Conservation (phyloP, 1,284 basidiomycete species). For the Rhodotorula sp. region DNA sequence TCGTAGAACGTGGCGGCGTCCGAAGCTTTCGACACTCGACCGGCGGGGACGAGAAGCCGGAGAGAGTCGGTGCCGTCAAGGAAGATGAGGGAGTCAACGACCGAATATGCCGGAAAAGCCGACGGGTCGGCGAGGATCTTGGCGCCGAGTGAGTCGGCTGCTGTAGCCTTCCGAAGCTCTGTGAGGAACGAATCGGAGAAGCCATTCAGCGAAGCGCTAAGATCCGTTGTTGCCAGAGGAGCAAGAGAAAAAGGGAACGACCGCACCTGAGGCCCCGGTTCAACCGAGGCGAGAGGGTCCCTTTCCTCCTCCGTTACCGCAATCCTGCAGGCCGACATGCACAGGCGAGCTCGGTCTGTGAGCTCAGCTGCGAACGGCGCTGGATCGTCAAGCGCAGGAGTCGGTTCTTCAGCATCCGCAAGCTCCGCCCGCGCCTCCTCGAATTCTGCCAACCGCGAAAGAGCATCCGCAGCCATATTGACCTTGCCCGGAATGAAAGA, state of each 20-base stretch:
- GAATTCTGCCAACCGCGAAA: slow-evolving; percentile 19
- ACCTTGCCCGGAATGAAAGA: slow-evolving; percentile 14
- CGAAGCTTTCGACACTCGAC: slow-evolving; percentile 22
- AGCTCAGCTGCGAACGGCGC: neutral
- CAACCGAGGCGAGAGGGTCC: too few relatives aligned
- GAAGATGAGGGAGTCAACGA: slow-evolving; percentile 44
- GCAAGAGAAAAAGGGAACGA: neutral
- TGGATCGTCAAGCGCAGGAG: neutral
- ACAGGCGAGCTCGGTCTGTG: neutral
- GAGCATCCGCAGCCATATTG: slow-evolving; percentile 12
- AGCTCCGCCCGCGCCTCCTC: neutral
- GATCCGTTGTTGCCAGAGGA: neutral
- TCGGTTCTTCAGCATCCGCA: neutral
- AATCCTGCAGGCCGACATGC: too few relatives aligned
- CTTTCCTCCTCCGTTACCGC: too few relatives aligned
- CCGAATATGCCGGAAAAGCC: slow-evolving; percentile 44
- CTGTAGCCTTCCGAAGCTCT: slow-evolving; percentile 28
- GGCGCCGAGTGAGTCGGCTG: slow-evolving; percentile 40
- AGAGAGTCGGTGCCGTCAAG: slow-evolving; percentile 27
- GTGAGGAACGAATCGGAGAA: neutral
- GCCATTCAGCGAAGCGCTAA: neutral
- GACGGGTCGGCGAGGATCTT: slow-evolving; percentile 41
- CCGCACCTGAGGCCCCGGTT: neutral
- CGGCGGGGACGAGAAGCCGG: slow-evolving; percentile 3
- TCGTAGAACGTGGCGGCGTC: slow-evolving; percentile 49